Evolutionary conservation across 768 basidiomycete species (phyloP), one percentile per base, ranked within the genome.

Genomic region (Podaxis mareebaensis): DNA sequence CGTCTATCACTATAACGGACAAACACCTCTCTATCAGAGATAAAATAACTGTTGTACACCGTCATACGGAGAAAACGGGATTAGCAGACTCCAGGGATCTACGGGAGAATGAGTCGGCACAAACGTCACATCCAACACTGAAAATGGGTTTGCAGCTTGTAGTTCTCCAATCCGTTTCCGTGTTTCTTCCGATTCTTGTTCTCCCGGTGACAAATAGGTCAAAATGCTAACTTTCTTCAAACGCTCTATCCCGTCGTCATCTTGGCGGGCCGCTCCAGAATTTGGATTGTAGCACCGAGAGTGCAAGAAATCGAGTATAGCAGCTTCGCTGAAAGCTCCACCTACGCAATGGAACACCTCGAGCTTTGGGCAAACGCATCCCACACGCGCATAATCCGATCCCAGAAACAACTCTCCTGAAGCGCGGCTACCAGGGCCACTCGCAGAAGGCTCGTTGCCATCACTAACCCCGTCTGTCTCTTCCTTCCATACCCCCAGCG

Each of bases 301-400:
- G 12, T 24, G 6, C 11, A 57, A n/a, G 36, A 65, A 53, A 8
- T 62, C 40, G 5, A 52, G 38, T 15, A 58, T 53, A 13, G 24
- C 28, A n/a, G 44, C n/a, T 20, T 15, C 11, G 3, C 44, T 20
- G 49, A 63, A 63, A 22, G 39, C 15, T 11, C 54, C 55, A 8
- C 30, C 48, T 17, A 13, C 15, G 0, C 54, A 63, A 51, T 49
- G 46, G 15, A 63, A 49, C 7, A 59, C 49, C 39, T 61, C 55
- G 26, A 61, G 54, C 4, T 60, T 55, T 1, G 54, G 58, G 36
- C 61, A 33, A 63, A 20, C 49, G n/a, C 5, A 53, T 52, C 10
- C 7, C 6, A 22, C 0, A 3, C 3, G 12, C 20, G 12, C 6
- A 6, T 5, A n/a, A 7, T n/a, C 1, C 12, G 8, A 33, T 10